A percentile compares a stretch with the other conserved stretches of the same genome.
phyloP scores from a whole-genome alignment of 2,329 filamentous ascomycete genomes.

The Trematosphaeria pertusa region DNA sequence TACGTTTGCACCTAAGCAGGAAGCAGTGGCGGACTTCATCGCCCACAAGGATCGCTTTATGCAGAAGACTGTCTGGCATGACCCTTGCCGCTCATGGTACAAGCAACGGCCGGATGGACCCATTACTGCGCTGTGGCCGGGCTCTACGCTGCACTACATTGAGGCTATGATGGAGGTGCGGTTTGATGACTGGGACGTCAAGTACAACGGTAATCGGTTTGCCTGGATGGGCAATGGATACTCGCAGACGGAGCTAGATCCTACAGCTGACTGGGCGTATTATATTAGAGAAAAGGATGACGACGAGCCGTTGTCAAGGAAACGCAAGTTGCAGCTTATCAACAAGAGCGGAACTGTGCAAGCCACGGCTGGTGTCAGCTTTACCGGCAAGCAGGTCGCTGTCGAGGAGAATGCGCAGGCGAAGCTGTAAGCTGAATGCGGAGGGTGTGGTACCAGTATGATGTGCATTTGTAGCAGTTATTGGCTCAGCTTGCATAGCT shows the following conservation, averaged over 20 bases:
- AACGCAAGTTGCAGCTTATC: slow-evolving; percentile 34
- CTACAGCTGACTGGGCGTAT: slow-evolving; percentile 44
- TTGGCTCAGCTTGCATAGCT: too few relatives aligned
- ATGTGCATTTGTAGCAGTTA: too few relatives aligned
- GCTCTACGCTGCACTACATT: slow-evolving; percentile 58
- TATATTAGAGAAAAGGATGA: slow-evolving; percentile 46
- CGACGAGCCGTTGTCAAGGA: slow-evolving; percentile 35
- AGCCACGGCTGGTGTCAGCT: slow-evolving; percentile 19
- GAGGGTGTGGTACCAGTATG: too few relatives aligned
- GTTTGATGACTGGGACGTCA: slow-evolving; percentile 57
- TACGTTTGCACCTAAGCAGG: slow-evolving; percentile 52
- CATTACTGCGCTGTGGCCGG: slow-evolving; percentile 53
- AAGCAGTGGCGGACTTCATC: slow-evolving; percentile 60
- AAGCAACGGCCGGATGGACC: slow-evolving; percentile 43
- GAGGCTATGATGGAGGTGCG: slow-evolving; percentile 56
- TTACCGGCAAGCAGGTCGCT: slow-evolving; percentile 17
- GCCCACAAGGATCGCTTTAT: slow-evolving; percentile 56
- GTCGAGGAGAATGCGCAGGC: slow-evolving; percentile 8
- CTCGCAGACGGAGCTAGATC: slow-evolving; percentile 43
- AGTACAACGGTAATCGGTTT: slow-evolving; percentile 46
- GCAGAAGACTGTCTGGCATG: slow-evolving; percentile 55
- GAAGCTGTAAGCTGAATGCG: slow-evolving; percentile 20
- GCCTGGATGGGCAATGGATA: slow-evolving; percentile 49
- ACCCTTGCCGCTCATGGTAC: slow-evolving; percentile 56
- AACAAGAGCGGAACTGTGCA: slow-evolving; percentile 41